Base-by-base conservation (phyloP, 1,139 yeast genomes). In the Protomyces arabidopsidicola region DNA sequence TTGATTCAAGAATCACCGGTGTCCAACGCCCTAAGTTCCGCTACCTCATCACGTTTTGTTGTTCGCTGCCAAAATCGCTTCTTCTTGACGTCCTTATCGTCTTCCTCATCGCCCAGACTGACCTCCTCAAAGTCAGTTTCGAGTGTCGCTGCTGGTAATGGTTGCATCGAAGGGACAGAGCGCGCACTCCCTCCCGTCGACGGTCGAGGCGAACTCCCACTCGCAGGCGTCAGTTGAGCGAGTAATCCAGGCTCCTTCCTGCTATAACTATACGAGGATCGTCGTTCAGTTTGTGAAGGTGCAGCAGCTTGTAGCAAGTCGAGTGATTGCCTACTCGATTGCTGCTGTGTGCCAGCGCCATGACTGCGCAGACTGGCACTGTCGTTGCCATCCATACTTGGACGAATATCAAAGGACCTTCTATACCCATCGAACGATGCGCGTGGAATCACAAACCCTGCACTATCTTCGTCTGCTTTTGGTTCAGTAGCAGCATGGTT, bases 371-470 rank as follows among this genome's bases (percentile, higher is more conserved):
- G 9, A 31, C 50, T 45, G 20, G 38, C 39, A 10, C 22, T 16
- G 6, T 50, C 56, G 27, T 31, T 38, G 22, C 56, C 64, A 20
- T 53, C 58, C 60, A 54, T 54, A 35, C 64, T 60, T 3, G 64
- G 58, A 12, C 58, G 31, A n/a, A 60, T 60, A 34, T 60, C 64
- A 36, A 60, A 60, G 14, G 60, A 55, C 50, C 64, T 51, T 18
- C 64, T 45, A 42, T 60, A 60, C n/a, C 64, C 64, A 42, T 60
- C 64, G 31, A 60, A 51, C 9, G 64, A 60, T 20, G 56, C 64
- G 20, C 65, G 51, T 73, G 76, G 36, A 65, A 70, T 24, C 68
- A 81, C 56, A 35, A 60, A 60, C 2, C 62, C 62, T 6, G 54
- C 45, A 24, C 45, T 55, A 20, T 58, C 62, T 34, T 58, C 62